Evolutionary conservation across 805 yeast genomes (phyloP).

Genomic region (Huiozyma naganishii): DNA sequence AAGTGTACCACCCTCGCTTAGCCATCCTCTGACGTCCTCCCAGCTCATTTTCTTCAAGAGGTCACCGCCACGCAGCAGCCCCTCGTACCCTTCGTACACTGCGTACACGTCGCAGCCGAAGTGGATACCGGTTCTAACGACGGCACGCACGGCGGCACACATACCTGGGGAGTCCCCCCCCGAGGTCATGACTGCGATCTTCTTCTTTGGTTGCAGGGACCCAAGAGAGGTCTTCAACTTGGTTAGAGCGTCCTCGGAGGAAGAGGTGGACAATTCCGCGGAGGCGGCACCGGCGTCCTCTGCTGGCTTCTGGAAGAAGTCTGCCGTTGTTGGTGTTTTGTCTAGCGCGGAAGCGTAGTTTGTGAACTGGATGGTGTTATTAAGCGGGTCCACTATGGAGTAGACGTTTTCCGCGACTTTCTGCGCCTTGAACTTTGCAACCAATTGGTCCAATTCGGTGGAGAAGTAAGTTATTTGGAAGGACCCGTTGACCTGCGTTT

Average conservation of each 20-base stretch:
- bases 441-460: constrained; percentile 27
- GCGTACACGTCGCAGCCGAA: constrained; percentile 86
- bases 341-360: constrained; percentile 33
- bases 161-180: constrained; percentile 99
- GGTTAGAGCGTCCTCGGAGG: constrained; percentile 11
- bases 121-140: constrained; percentile 83
- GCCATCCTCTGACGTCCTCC: constrained; percentile 93
- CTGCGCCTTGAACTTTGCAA: constrained; percentile 15
- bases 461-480: constrained; percentile 32
- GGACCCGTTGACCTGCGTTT: constrained; percentile 16
- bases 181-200: constrained; percentile 90
- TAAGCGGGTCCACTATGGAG: constrained; percentile 50
- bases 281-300: constrained; percentile 6
- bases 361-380: constrained; percentile 47
- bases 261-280: constrained; percentile 6
- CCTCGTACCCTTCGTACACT: constrained; percentile 89
- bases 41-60: constrained; percentile 69
- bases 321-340: constrained; percentile 15
- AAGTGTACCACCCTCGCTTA: constrained; percentile 86
- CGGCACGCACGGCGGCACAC: constrained; percentile 94
- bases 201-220: constrained; percentile 17
- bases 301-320: constrained; percentile 13
- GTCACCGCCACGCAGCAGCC: constrained; percentile 79
- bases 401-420: constrained; percentile 16
- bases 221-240: constrained; percentile 12